A percentile compares a stretch with the other conserved stretches of the same genome.
Conservation (phyloP, 805 yeast genomes). For the Kodamaea jinghongensis region DNA sequence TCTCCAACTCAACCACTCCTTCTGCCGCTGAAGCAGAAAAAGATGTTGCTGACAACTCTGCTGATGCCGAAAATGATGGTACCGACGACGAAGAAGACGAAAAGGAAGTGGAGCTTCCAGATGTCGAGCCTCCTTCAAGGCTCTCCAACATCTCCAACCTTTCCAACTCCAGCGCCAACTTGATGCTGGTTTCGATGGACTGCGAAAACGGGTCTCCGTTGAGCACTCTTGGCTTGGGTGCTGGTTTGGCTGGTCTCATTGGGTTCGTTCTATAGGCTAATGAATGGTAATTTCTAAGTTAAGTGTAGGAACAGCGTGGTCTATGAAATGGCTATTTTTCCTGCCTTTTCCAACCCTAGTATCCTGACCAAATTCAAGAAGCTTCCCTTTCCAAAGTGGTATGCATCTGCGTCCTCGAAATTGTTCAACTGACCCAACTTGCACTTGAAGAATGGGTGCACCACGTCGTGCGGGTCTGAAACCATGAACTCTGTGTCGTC, state of each 20-base stretch:
- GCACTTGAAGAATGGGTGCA: too few species aligned
- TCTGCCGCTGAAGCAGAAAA: not conserved
- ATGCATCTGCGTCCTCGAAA: not conserved
- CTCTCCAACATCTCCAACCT: slow-evolving; percentile 3
- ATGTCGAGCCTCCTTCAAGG: too few species aligned
- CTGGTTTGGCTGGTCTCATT: slow-evolving; percentile 12
- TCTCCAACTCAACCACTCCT: not conserved
- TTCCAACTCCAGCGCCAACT: slow-evolving; percentile 6
- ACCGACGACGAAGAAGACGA: slow-evolving; percentile 3
- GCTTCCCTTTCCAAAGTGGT: not conserved
- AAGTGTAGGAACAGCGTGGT: too few species aligned
- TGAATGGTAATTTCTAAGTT: not conserved
- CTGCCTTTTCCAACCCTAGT: slow-evolving; percentile 2
- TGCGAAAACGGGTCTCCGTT: slow-evolving; percentile 14
- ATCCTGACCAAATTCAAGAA: slow-evolving; percentile 6
- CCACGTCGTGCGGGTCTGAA: not conserved
- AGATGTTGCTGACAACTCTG: not conserved
- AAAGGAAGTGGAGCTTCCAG: not conserved
- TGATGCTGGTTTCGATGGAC: slow-evolving; percentile 6
- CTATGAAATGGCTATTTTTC: not conserved
- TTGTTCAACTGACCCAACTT: not conserved
- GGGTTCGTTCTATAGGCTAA: slow-evolving; percentile 10
- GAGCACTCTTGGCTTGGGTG: slow-evolving; percentile 9
- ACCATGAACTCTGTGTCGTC: slow-evolving; percentile 9
- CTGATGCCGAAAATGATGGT: not conserved